Base-by-base conservation (phyloP, 2,329 filamentous ascomycete species). In the Aspergillus chevalieri region DNA sequence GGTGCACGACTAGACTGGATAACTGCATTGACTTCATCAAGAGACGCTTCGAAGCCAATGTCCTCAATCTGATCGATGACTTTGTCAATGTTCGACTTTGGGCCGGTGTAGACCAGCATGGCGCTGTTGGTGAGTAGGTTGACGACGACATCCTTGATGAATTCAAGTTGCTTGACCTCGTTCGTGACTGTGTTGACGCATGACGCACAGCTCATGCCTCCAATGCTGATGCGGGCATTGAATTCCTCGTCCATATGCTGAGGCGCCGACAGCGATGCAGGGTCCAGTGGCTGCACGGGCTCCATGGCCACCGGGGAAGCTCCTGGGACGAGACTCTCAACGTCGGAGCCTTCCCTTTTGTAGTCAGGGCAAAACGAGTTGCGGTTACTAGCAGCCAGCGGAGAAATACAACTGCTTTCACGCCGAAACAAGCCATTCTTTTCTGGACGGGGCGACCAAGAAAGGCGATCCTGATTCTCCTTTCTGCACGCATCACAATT, bases 141-240 rank as follows among this genome's bases (percentile, higher is more conserved):
- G 58, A 89, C 79, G 1, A 72, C 72, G 38, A 80, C 74, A 4
- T 78, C 77, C 45, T 75, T 72, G 22, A 89, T 72, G 73, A 79
- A 85, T 4, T 79, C 74, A 19, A 76, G 67, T 52, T 81, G 78
- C 43, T 78, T 70, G 34, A 89, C 66, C 53, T 80, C 78, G 6
- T 77, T 70, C 10, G 78, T 83, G 56, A 89, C 80, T 36, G 76
- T 74, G 60, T 83, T 84, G 47, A 77, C 77, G 60, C 86, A 90
- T 10, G 84, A 78, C 12, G 82, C 81, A 63, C 86, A 89, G 3
- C 83, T 87, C 85, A 90, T 89, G 47, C 86, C 86, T 24, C 78
- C 81, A 38, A 90, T 77, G 17, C 83, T 71, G 14, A 77, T 56
- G 9, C 58, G 61, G 3, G 68, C 65, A 33, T 38, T 58, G 44